Conservation (phyloP, 2,329 filamentous ascomycete species). For the Zalaria obscura region DNA sequence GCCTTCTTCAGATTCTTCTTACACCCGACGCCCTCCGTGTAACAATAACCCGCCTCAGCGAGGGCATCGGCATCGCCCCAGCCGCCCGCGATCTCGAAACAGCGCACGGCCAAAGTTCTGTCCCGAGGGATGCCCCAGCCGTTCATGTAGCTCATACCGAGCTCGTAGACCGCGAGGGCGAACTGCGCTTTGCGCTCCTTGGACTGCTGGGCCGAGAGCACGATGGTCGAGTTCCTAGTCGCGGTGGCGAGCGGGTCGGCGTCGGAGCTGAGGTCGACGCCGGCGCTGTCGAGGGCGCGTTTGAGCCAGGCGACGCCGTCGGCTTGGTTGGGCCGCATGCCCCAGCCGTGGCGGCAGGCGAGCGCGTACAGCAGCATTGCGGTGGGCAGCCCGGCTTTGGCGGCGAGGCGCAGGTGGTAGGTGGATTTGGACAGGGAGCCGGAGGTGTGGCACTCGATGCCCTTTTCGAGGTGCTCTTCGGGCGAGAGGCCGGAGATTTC, state of each 20-base stretch:
- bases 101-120: slow-evolving; percentile 71
- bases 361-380: slow-evolving; percentile 94
- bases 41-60: slow-evolving; percentile 90
- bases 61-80: slow-evolving; percentile 95
- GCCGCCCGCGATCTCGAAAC: slow-evolving; percentile 88
- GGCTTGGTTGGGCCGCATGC: slow-evolving; percentile 79
- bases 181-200: slow-evolving; percentile 87
- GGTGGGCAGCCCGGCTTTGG: slow-evolving; percentile 71
- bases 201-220: slow-evolving; percentile 39
- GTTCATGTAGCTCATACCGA: slow-evolving; percentile 94
- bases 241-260: slow-evolving; percentile 39
- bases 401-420: slow-evolving; percentile 84
- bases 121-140: slow-evolving; percentile 96
- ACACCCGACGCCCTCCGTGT: slow-evolving; percentile 81
- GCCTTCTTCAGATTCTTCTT: slow-evolving; percentile 95
- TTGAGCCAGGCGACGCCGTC: slow-evolving; percentile 89
- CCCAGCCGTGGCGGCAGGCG: slow-evolving; percentile 93
- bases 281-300: slow-evolving; percentile 75
- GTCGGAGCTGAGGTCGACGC: slow-evolving; percentile 70
- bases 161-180: slow-evolving; percentile 86
- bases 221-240: not conserved
- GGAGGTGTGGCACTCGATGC: slow-evolving; percentile 77
- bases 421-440: slow-evolving; percentile 86
- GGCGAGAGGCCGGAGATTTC: slow-evolving; percentile 51
- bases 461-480: slow-evolving; percentile 81